Base-by-base conservation (phyloP, 164 flowering plant species). In the Tetracentron sinense region DNA sequence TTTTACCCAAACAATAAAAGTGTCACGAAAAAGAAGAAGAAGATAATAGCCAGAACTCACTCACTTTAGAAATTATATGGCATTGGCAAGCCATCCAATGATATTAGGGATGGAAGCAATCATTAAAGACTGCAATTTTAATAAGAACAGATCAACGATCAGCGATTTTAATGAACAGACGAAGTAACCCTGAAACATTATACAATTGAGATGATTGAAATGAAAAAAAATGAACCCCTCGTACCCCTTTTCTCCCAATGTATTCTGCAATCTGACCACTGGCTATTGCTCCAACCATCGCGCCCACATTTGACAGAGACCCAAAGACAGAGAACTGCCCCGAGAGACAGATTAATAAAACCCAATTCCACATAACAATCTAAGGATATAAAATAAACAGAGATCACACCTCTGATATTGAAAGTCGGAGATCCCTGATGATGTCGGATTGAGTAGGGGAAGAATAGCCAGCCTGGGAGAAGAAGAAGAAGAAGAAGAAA, bases 231-330 rank as follows among this genome's bases (percentile, higher is more conserved):
- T n/a, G 38, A 26, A 4, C 38, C 38, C 4, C 8, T 17, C 69
- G 7, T 69, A 81, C 85, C 80, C 86, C 86, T 69, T 82, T 82
- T 44, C 86, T 72, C 3, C 84, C 84, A 38, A 80, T 72, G 61
- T 82, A 82, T 56, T 82, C 86, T 2, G 86, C 76, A 65, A 84
- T 79, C 74, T 83, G 89, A 60, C 92, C 92, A 42, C 89, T 81
- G 17, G 89, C 78, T 17, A 86, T 81, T 10, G 92, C 92, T 17
- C 92, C 92, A 72, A 86, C 77, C 92, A 86, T 86, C 8, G 87
- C 92, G 5, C 92, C 92, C 60, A 86, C 87, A 67, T 83, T 86
- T 17, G 83, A 83, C 6, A 86, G 64, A 56, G 92, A 86, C 54
- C 89, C 89, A 67, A 86, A 86, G 6, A 74, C 6, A n/a, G 89